Evolutionary conservation across 257 asterid genomes (phyloP), one percentile per base, ranked within the genome.

Genomic region (Buddleja alternifolia): DNA sequence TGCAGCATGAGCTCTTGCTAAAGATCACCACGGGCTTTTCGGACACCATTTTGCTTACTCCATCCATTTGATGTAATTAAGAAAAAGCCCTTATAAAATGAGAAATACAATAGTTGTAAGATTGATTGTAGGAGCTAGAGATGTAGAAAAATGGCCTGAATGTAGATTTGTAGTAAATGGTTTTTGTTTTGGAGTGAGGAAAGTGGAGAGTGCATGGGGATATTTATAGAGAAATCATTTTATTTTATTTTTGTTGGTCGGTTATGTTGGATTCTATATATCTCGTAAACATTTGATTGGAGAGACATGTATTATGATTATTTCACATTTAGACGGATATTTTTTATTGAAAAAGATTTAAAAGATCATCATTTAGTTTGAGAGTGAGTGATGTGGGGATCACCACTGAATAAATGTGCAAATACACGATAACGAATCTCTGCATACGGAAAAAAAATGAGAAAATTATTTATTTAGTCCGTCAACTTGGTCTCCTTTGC

Each of bases 21-120:
- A 82, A 82, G 62, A 81, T 67, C 78, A 75, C 86, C 73, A 81
- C 81, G 2, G 86, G 86, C 53, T 69, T 77, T 19, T 81, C 86
- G 0, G 81, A 47, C 71, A 68, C 86, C 86, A 77, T 79, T 54
- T 54, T 79, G 71, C 68, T 67, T 10, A 82, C 67, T 12, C 67
- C 60, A 4, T 79, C 87, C 85, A 79, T 82, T 63, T 10, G n/a
- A 24, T 21, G 44, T 12, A 59, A 34, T 10, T 24, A 44, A 4
- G 60, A 4, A 4, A n/a, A 3, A 12, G n/a, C n/a, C n/a, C n/a
- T n/a, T n/a, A n/a, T n/a, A n/a, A n/a, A n/a, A n/a, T n/a, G n/a
- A n/a, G n/a, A n/a, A n/a, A n/a, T n/a, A n/a, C n/a, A n/a, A n/a
- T n/a, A n/a, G n/a, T n/a, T n/a, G n/a, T n/a, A n/a, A n/a, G n/a